Conservation (phyloP, 2,329 filamentous ascomycete species). For the Whalleya microplaca region DNA sequence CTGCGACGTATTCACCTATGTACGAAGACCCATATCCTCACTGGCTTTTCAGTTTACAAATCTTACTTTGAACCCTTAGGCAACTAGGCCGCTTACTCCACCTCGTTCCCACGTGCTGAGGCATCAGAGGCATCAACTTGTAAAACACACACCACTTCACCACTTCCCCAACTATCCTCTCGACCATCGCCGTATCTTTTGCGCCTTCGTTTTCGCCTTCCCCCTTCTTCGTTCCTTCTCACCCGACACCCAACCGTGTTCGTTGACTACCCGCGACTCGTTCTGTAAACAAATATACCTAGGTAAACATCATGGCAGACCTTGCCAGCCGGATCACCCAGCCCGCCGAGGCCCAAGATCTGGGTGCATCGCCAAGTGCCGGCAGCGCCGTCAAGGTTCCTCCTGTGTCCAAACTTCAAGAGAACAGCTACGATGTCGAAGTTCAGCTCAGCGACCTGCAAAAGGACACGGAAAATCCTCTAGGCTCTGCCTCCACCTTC, state of each 20-base stretch:
- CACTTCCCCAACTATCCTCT: no score
- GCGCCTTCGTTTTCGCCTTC: neutral
- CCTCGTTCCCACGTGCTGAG: no score
- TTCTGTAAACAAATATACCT: neutral
- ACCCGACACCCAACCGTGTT: neutral
- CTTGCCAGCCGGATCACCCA: slow-evolving; percentile 19
- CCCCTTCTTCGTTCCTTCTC: neutral
- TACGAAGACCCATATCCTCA: no score
- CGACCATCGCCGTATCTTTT: no score
- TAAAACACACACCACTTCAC: no score
- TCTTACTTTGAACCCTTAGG: no score
- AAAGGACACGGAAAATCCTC: slow-evolving; percentile 80
- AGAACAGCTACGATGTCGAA: slow-evolving; percentile 85
- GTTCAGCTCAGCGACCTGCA: slow-evolving; percentile 92
- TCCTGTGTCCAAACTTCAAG: slow-evolving; percentile 60
- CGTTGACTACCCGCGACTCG: neutral
- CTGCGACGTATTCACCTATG: no score
- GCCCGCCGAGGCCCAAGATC: slow-evolving; percentile 12
- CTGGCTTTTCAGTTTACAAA: no score
- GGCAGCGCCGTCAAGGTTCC: slow-evolving; percentile 42
- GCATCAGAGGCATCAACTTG: no score
- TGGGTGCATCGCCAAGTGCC: slow-evolving; percentile 35
- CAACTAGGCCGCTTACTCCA: no score
- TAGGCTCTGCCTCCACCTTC: slow-evolving; percentile 84
- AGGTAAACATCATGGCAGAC: slow-evolving; percentile 31